These are phyloP conservation scores for Fusarium illudens DNA, from an alignment of 2,329 filamentous ascomycete species.

Conservation along the genomic window DNA sequence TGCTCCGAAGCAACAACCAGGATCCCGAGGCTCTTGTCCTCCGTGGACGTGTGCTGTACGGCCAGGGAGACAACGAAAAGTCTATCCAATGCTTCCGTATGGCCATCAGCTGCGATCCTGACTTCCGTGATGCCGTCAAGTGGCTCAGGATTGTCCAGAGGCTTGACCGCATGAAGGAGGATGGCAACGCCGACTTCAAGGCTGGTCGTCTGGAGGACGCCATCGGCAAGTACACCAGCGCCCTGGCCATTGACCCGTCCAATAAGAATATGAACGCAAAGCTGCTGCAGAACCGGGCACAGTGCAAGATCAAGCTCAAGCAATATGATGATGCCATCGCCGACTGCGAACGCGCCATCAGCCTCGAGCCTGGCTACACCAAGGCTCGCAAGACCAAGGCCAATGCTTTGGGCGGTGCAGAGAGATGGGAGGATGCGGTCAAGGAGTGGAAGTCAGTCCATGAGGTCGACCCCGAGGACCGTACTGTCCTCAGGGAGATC, in stretches of 20 bases:
- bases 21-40: conserved; percentile 95
- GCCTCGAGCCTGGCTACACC: conserved; percentile 82
- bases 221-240: conserved; percentile 83
- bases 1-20: conserved; percentile 86
- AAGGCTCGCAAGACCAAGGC: conserved; percentile 96
- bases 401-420: conserved; percentile 84
- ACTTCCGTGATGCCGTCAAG: conserved; percentile 88
- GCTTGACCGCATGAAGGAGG: conserved; percentile 90
- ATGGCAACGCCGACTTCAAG: conserved; percentile 93
- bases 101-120: conserved; percentile 88
- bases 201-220: conserved; percentile 80
- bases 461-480: conserved; percentile 84
- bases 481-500: conserved; percentile 82
- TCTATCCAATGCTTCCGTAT: conserved; percentile 91
- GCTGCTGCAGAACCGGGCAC: conserved; percentile 90
- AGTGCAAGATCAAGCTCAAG: conserved; percentile 85
- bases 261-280: conserved; percentile 97
- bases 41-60: conserved; percentile 86
- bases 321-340: conserved; percentile 81
- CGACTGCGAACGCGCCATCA: conserved; percentile 86
- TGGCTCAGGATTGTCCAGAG: conserved; percentile 91
- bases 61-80: conserved; percentile 93
- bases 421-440: conserved; percentile 91
- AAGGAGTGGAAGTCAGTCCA: conserved; percentile 87
- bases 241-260: conserved; percentile 82